Percentiles rank a stretch among this genome's conserved stretches.
phyloP scores from a whole-genome alignment of 1,139 yeast species.

The Fermentozyma sake region DNA sequence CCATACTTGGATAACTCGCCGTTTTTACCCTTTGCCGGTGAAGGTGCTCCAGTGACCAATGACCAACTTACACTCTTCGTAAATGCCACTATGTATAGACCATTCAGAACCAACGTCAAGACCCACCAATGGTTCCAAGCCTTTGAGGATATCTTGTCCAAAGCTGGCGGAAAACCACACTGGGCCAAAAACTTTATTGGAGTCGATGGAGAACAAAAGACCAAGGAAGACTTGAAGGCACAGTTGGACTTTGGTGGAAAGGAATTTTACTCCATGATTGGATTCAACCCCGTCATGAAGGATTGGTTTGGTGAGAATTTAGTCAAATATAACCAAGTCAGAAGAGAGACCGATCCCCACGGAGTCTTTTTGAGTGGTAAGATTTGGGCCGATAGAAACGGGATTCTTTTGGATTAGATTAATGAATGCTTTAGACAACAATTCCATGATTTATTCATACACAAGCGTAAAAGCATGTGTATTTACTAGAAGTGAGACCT shows the following conservation, averaged over 20 bases:
- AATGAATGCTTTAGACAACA: neutral
- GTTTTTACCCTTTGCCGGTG: constrained; percentile 44
- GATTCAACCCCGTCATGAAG: constrained; percentile 62
- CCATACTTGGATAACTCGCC: constrained; percentile 85
- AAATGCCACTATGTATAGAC: constrained; percentile 95
- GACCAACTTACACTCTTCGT: constrained; percentile 80
- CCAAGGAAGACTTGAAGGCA: constrained; percentile 32
- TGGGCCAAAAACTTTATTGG: constrained; percentile 99
- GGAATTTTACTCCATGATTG: constrained; percentile 73
- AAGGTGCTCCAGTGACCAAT: constrained; percentile 54
- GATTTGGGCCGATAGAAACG: constrained; percentile 79
- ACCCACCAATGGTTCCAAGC: constrained; percentile 76
- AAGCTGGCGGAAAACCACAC: constrained; percentile 90
- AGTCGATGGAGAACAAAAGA: constrained; percentile 36
- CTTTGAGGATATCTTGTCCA: constrained; percentile 75
- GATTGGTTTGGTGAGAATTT: constrained; percentile 82
- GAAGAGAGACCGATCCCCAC: constrained; percentile 71
- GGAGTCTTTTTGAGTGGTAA: constrained; percentile 76
- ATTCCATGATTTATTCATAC: no score
- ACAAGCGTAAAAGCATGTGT: no score
- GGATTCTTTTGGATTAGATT: constrained; percentile 38
- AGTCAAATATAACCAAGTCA: constrained; percentile 51
- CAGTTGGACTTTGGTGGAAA: constrained; percentile 42
- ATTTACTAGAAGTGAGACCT: no score
- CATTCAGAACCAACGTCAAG: constrained; percentile 71